Evolutionary conservation across 805 yeast genomes (phyloP).

Genomic region (Myxozyma sirexii): DNA sequence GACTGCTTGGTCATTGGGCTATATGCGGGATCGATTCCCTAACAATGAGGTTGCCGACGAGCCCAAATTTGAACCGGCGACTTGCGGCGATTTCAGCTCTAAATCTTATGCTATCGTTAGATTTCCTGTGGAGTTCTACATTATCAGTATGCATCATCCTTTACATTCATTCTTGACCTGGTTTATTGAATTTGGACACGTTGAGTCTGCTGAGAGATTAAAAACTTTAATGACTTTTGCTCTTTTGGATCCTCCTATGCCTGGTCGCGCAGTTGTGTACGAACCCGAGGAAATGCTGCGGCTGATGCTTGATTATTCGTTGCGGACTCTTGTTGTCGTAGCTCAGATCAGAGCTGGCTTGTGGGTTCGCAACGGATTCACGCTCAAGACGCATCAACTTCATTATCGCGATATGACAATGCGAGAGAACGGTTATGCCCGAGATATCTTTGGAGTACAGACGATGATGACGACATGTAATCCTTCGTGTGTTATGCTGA

Average conservation of each 20-base stretch:
- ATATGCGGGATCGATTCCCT: conserved; percentile 27
- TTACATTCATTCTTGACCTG: conserved; percentile 72
- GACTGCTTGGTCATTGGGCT: conserved; percentile 39
- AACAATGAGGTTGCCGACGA: conserved; percentile 34
- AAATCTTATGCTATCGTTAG: conserved; percentile 41
- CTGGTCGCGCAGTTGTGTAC: conserved; percentile 13
- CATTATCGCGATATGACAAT: conserved; percentile 77
- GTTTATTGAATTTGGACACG: conserved; percentile 58
- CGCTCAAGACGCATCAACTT: conserved; percentile 75
- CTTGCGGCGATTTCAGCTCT: conserved; percentile 38
- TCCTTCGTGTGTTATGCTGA: conserved; percentile 59
- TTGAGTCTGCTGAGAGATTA: conserved; percentile 31
- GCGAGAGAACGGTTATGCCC: conserved; percentile 77
- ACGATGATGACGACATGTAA: conserved; percentile 55
- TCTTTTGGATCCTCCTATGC: conserved; percentile 24
- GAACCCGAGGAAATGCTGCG: conserved; percentile 35
- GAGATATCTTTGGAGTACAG: conserved; percentile 78
- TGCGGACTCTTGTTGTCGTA: conserved; percentile 72
- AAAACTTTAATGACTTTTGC: conserved; percentile 21
- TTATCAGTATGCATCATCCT: conserved; percentile 77
- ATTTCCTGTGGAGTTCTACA: conserved; percentile 50
- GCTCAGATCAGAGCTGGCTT: conserved; percentile 86
- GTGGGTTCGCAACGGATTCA: conserved; percentile 93
- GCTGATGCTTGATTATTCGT: conserved; percentile 67
- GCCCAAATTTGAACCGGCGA: conserved; percentile 33